Evolutionary conservation across 805 yeast species (phyloP).

Genomic region (Ogataea corticis): DNA sequence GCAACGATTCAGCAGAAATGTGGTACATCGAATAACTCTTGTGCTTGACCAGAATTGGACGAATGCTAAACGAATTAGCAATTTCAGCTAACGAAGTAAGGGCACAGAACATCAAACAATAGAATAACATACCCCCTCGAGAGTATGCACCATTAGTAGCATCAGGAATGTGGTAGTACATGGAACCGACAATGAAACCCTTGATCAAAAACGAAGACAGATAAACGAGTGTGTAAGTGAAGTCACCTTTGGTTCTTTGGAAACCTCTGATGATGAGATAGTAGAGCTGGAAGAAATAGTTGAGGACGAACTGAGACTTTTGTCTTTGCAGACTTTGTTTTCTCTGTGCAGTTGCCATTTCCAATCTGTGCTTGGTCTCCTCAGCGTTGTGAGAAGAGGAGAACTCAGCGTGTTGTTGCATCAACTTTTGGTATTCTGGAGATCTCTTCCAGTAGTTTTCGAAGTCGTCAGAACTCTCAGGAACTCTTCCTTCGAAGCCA

Average conservation of each 20-base stretch:
- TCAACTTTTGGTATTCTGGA: constrained; percentile 47
- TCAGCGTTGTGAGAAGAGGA: constrained; percentile 38
- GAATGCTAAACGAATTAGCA: constrained; percentile 56
- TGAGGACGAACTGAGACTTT: constrained; percentile 38
- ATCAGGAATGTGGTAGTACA: constrained; percentile 52
- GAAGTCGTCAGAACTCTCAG: constrained; percentile 57
- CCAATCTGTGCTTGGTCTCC: constrained; percentile 43
- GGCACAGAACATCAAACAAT: constrained; percentile 60
- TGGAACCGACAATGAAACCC: constrained; percentile 62
- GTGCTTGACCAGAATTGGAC: constrained; percentile 65
- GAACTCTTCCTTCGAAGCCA: constrained; percentile 57
- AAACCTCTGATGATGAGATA: constrained; percentile 58
- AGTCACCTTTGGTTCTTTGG: constrained; percentile 60
- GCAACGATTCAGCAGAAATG: constrained; percentile 63
- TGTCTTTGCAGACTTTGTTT: constrained; percentile 41
- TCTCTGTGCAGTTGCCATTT: constrained; percentile 38
- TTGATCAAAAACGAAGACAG: constrained; percentile 54
- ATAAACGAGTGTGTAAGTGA: constrained; percentile 55
- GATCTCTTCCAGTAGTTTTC: constrained; percentile 60
- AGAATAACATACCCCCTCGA: constrained; percentile 63
- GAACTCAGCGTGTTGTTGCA: constrained; percentile 41
- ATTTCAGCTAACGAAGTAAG: constrained; percentile 65
- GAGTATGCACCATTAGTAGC: constrained; percentile 58
- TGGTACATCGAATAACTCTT: constrained; percentile 63
- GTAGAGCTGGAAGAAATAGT: constrained; percentile 49